Percentiles rank a stretch among this genome's conserved stretches.
Conservation (phyloP, 768 basidiomycete species). For the Coprinopsis strossmayeri region DNA sequence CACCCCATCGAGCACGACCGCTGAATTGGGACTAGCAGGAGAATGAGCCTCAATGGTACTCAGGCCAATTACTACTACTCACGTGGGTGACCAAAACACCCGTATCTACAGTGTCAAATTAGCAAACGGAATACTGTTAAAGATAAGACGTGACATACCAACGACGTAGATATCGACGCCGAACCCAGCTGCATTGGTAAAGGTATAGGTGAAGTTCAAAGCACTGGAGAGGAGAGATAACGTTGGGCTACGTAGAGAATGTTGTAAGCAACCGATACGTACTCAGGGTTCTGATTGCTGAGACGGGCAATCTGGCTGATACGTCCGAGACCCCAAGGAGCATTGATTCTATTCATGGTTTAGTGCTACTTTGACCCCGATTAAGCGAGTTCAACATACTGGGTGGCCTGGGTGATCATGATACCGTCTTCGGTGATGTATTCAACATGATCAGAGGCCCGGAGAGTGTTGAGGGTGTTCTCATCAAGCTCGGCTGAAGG, state of each 20-base stretch:
- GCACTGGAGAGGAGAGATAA: conserved; percentile 1
- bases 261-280: not conserved
- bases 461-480: conserved; percentile 15
- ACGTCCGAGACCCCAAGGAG: conserved; percentile 26
- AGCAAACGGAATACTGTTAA: not conserved
- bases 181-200: conserved; percentile 21
- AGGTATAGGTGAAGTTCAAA: conserved; percentile 17
- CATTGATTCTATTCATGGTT: conserved; percentile 19
- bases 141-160: conserved; percentile 17
- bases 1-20: conserved; percentile 34
- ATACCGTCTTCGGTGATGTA: conserved; percentile 21
- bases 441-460: conserved; percentile 17
- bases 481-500: conserved; percentile 11
- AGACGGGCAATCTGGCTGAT: conserved; percentile 14
- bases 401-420: conserved; percentile 13
- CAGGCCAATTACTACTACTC: conserved; percentile 1
- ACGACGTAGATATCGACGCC: conserved; percentile 35
- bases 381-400: conserved; percentile 11
- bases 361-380: not conserved
- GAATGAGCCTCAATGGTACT: not conserved
- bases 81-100: conserved; percentile 19
- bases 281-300: not conserved
- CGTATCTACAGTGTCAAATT: conserved; percentile 13
- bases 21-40: conserved; percentile 26
- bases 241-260: not conserved